A percentile compares a stretch with the other conserved stretches of the same genome.
phyloP scores from a whole-genome alignment of 805 yeast genomes.

The Saturnispora sekii region DNA sequence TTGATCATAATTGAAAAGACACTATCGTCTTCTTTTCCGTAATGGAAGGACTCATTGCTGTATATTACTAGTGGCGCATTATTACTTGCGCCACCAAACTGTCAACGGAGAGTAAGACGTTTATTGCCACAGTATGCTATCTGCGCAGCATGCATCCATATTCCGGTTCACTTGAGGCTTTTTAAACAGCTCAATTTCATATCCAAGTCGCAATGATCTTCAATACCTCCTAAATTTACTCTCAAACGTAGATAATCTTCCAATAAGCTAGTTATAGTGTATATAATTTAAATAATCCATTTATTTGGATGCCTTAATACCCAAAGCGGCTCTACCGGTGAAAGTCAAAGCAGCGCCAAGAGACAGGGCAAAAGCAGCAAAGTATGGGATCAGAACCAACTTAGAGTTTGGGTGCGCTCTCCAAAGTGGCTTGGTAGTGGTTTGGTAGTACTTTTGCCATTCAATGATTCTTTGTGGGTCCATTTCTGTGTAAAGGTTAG shows the following conservation, averaged over 20 bases:
- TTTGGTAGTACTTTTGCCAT: conserved; percentile 50
- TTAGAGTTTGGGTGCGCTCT: conserved; percentile 54
- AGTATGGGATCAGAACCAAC: conserved; percentile 67
- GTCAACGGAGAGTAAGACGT: too few relatives aligned
- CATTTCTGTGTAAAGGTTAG: conserved; percentile 10
- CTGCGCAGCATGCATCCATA: too few relatives aligned
- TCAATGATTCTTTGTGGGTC: conserved; percentile 34
- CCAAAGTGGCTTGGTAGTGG: conserved; percentile 50
- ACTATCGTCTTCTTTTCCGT: too few relatives aligned
- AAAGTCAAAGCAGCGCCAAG: conserved; percentile 58
- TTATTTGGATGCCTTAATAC: conserved; percentile 43
- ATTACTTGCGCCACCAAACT: too few relatives aligned
- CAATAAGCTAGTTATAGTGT: conserved; percentile 2
- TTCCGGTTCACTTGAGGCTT: too few relatives aligned
- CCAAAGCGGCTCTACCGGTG: conserved; percentile 61
- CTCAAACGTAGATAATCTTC: background rate
- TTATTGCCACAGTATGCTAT: too few relatives aligned
- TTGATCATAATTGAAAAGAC: too few relatives aligned
- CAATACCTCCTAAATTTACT: background rate
- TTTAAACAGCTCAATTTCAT: too few relatives aligned
- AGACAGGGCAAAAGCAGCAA: conserved; percentile 59
- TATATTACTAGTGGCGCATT: too few relatives aligned
- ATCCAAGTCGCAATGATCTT: background rate
- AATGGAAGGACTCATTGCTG: too few relatives aligned
- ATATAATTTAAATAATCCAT: background rate